Conservation (phyloP, 352 stramenopile species). For the Phytophthora kernoviae region DNA sequence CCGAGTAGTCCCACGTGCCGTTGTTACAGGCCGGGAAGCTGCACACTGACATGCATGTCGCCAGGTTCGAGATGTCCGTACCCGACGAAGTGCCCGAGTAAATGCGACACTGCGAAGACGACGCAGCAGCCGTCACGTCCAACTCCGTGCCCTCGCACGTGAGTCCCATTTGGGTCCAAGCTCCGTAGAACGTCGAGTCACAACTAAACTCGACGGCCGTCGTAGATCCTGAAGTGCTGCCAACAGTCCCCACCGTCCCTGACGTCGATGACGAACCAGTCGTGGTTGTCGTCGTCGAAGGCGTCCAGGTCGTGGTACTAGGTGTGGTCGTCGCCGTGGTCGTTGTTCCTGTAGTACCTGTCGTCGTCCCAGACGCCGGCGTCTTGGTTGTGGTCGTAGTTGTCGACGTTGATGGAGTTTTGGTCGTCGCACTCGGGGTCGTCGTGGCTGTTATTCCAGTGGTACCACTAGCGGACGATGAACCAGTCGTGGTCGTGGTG, state of each 20-base stretch:
- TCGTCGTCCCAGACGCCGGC: background rate
- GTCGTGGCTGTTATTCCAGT: constrained; percentile 21
- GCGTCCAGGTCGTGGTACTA: background rate
- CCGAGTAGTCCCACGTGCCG: constrained; percentile 77
- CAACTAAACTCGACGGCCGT: constrained; percentile 66
- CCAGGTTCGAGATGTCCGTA: constrained; percentile 53
- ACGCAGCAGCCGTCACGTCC: constrained; percentile 49
- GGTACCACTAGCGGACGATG: constrained; percentile 1
- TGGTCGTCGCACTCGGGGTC: constrained; percentile 15
- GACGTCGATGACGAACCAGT: constrained; percentile 17
- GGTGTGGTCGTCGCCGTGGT: constrained; percentile 16
- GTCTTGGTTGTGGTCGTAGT: background rate
- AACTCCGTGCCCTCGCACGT: constrained; percentile 58
- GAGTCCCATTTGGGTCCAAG: constrained; percentile 70
- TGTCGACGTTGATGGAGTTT: constrained; percentile 12
- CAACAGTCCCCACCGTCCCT: constrained; percentile 9
- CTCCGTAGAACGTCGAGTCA: constrained; percentile 79
- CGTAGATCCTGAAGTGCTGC: constrained; percentile 13
- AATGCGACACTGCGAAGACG: constrained; percentile 73
- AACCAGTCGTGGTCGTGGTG: constrained; percentile 10
- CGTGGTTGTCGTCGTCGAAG: constrained; percentile 5
- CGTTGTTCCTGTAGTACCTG: constrained; percentile 1
- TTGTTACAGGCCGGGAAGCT: constrained; percentile 77
- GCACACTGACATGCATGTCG: constrained; percentile 82
- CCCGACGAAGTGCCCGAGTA: constrained; percentile 70